phyloP scores from a whole-genome alignment of 257 asterid genomes.

The Solanum piurae region DNA sequence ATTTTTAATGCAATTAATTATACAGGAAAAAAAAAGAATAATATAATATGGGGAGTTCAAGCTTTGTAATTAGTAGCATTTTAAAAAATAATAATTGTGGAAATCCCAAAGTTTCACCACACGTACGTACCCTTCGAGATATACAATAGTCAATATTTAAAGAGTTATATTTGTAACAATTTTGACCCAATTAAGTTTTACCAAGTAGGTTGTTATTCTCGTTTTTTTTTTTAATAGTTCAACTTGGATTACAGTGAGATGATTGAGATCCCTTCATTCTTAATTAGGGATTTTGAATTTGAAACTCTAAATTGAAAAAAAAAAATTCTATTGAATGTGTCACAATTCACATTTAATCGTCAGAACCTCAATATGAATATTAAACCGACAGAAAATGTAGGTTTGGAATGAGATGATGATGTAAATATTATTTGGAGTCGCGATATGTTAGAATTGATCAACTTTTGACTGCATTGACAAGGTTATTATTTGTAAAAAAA shows the following conservation, averaged over 20 bases:
- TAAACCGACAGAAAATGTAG: too few relatives aligned
- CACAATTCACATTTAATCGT: too few relatives aligned
- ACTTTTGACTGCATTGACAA: neutral
- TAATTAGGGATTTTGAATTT: too few relatives aligned
- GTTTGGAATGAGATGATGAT: neutral
- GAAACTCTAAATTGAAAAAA: too few relatives aligned
- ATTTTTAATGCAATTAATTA: neutral
- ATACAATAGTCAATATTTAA: neutral
- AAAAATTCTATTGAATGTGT: too few relatives aligned
- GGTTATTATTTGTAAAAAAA: neutral
- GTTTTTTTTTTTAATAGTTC: neutral
- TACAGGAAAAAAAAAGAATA: neutral
- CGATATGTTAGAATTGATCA: neutral
- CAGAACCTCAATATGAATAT: fast-evolving
- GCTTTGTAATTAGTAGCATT: neutral
- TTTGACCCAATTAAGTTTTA: neutral
- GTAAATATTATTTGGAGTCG: neutral
- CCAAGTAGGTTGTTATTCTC: neutral
- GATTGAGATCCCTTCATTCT: too few relatives aligned
- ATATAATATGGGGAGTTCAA: neutral
- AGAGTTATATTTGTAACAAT: neutral
- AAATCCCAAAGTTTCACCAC: neutral
- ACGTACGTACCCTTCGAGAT: neutral
- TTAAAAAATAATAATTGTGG: neutral
- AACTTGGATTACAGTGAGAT: fast-evolving